phyloP scores from a whole-genome alignment of 768 basidiomycete genomes.

The Auriscalpium vulgare region DNA sequence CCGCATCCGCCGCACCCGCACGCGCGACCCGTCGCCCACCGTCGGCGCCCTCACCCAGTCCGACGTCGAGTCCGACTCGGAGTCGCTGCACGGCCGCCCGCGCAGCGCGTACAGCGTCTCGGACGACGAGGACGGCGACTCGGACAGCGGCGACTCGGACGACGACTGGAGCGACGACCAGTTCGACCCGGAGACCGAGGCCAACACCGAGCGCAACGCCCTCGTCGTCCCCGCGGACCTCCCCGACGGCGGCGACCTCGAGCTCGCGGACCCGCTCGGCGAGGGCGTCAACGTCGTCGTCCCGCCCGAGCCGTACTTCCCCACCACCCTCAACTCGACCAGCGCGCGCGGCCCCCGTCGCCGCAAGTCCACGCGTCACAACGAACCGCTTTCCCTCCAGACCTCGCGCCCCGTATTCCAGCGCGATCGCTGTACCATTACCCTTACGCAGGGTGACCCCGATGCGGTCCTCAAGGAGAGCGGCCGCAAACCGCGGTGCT shows the following conservation, averaged over 20 bases:
- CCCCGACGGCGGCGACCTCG: slow-evolving; percentile 40
- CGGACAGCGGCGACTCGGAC: slow-evolving; percentile 51
- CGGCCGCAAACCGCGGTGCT: slow-evolving; percentile 53
- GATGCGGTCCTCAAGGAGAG: slow-evolving; percentile 37
- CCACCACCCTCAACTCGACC: slow-evolving; percentile 53
- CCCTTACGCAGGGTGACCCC: slow-evolving; percentile 81
- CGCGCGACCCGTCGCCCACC: slow-evolving; percentile 35
- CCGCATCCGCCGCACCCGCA: slow-evolving; percentile 53
- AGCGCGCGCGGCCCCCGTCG: slow-evolving; percentile 27
- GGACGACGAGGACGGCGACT: slow-evolving; percentile 32
- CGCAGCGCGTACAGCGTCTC: slow-evolving; percentile 55
- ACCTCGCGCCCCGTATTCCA: slow-evolving; percentile 82
- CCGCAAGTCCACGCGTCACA: slow-evolving; percentile 51
- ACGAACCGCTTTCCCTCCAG: slow-evolving; percentile 52
- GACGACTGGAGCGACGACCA: slow-evolving; percentile 51
- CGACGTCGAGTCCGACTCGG: slow-evolving; percentile 55
- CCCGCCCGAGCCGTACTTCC: slow-evolving; percentile 78
- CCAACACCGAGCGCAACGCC: slow-evolving; percentile 83
- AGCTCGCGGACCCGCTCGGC: slow-evolving; percentile 72
- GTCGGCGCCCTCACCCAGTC: slow-evolving; percentile 41
- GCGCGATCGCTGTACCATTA: slow-evolving; percentile 87
- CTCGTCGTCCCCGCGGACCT: slow-evolving; percentile 43
- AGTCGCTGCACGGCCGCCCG: slow-evolving; percentile 38
- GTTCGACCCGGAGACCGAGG: slow-evolving; percentile 77
- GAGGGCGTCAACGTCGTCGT: slow-evolving; percentile 89